Evolutionary conservation across 768 basidiomycete genomes (phyloP), one percentile per base, ranked within the genome.

Genomic region (Amylocystis lapponica): DNA sequence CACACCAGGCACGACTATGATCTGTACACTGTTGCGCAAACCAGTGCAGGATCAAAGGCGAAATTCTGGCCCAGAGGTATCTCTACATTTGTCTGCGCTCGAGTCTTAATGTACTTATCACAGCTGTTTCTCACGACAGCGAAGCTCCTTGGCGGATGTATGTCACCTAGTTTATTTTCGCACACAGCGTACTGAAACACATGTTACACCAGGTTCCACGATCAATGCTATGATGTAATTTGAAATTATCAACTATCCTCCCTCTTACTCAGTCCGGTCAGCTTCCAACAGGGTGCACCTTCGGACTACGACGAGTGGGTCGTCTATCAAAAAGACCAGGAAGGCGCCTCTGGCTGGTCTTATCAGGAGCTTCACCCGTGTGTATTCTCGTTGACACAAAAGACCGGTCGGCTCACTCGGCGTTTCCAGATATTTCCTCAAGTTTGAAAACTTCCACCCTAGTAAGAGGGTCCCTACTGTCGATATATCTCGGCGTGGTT

Each of bases 111-210:
- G 34, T 5, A 6, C 26, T 11, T 16, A 2, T 6, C 14, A 20
- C 23, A 22, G 10, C 20, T 17, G 20, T 13, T 30, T 4, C 20
- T 25, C 8, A 25, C 3, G 5, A 5, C 27, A 85, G 83, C 64
- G 1, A 84, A 78, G 54, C 66, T 87, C 57, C 70, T 88, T 5
- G 85, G 85, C 19, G 85, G 85, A 55, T 87, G 85, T 81, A 54
- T 59, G 79, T 67, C 11, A 7, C 6, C 5, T 22, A 12, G 12
- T 9, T 26, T 9, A 35, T 2, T 29, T 3, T 30, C 39, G 20
- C 4, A 16, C 16, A 22, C 37, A 11, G 22, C 36, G 34, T 7
- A 3, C 10, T 36, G 5, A 41, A 27, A 13, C 14, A 11, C n/a
- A n/a, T 19, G 11, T 31, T 43, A 23, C 19, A 34, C 13, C 33